Percentiles rank a stretch among this genome's conserved stretches.
Conservation (phyloP, 1,284 basidiomycete genomes). For the Microbotryum intermedium region DNA sequence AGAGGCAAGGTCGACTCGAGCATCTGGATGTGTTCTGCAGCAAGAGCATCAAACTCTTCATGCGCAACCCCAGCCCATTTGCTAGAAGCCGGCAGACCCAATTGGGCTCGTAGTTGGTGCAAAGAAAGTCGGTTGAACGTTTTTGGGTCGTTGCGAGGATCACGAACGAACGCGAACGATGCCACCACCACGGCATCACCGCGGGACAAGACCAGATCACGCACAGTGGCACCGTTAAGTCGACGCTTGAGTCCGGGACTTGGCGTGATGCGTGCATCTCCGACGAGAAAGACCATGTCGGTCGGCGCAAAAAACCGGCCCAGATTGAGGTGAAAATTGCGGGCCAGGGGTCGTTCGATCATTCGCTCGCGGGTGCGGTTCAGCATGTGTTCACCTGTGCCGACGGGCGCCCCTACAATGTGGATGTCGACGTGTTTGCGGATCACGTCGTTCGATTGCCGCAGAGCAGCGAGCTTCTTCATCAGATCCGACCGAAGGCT, state of each 20-base stretch:
- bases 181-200: constrained; percentile 35
- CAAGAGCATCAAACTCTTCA: constrained; percentile 26
- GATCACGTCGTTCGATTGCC: constrained; percentile 26
- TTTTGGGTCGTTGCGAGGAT: constrained; percentile 10
- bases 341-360: constrained; percentile 31
- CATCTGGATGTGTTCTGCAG: constrained; percentile 21
- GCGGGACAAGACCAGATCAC: constrained; percentile 28
- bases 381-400: constrained; percentile 18
- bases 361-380: constrained; percentile 32
- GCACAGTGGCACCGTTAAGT: constrained; percentile 16
- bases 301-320: constrained; percentile 36
- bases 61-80: constrained; percentile 16
- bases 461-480: constrained; percentile 20
- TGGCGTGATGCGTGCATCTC: constrained; percentile 33
- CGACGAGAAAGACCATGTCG: constrained; percentile 34
- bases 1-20: constrained; percentile 28
- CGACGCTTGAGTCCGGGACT: constrained; percentile 22
- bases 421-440: constrained; percentile 34
- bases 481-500: constrained; percentile 13
- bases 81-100: constrained; percentile 4
- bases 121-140: constrained; percentile 7
- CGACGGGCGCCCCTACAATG: constrained; percentile 26
- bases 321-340: constrained; percentile 36
- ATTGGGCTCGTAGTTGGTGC: constrained; percentile 12
- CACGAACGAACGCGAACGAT: constrained; percentile 30